These are phyloP conservation scores for Tausonia pullulans DNA, from an alignment of 1,284 basidiomycete genomes.

Conservation along the genomic window DNA sequence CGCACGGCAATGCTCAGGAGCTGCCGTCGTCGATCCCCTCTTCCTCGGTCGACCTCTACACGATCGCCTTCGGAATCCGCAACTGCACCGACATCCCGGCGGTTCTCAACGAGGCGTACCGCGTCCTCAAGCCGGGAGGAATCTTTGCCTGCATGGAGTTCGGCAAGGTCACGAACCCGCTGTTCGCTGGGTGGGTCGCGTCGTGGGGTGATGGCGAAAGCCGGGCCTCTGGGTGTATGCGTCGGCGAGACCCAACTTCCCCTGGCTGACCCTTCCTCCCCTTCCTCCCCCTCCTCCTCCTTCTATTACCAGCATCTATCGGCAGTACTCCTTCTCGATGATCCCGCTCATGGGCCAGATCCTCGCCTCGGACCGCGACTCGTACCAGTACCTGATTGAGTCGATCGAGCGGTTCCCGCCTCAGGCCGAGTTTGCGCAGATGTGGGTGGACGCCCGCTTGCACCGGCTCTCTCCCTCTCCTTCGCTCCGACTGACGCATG, in stretches of 20 bases:
- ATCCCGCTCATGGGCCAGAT: constrained; percentile 92
- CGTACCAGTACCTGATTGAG: constrained; percentile 96
- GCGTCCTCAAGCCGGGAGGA: constrained; percentile 93
- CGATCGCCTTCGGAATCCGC: constrained; percentile 96
- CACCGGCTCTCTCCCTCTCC: not conserved
- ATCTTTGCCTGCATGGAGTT: constrained; percentile 95
- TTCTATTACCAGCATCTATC: constrained; percentile 55
- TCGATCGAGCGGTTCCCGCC: constrained; percentile 91
- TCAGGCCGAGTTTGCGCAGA: constrained; percentile 77
- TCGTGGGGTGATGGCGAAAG: not conserved
- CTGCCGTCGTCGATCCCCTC: constrained; percentile 53
- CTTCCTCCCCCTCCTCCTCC: not conserved
- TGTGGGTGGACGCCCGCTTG: constrained; percentile 39
- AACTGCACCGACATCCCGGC: constrained; percentile 91
- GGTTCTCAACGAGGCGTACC: constrained; percentile 79
- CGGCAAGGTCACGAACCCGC: constrained; percentile 80
- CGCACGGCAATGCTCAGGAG: constrained; percentile 84
- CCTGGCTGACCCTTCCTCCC: not conserved
- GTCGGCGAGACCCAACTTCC: not conserved
- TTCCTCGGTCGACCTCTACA: constrained; percentile 88
- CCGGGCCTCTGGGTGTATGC: not conserved
- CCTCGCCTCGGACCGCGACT: constrained; percentile 85
- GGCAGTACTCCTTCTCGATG: constrained; percentile 91
- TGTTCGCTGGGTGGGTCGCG: constrained; percentile 62
- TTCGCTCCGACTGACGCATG: not conserved